Base-by-base conservation (phyloP, 2,329 filamentous ascomycete genomes). In the Phyllachora maydis region DNA sequence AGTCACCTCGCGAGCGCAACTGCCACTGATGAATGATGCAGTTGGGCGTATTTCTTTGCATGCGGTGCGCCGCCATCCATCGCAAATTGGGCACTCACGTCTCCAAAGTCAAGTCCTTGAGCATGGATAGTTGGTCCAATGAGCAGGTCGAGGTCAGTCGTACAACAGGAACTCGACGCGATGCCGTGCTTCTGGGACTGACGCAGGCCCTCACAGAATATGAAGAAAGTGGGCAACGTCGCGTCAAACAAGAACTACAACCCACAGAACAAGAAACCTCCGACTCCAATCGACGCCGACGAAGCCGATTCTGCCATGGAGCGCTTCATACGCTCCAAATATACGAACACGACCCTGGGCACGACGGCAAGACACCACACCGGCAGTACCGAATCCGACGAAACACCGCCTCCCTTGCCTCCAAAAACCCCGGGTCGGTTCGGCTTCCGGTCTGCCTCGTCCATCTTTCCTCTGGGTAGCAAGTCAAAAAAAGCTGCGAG, bases 61-160 rank as follows among this genome's bases (percentile, higher is more conserved):
- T 98, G 77, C 79, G 88, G 45, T 98, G 88, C 58, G 88, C 83
- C 25, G 67, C 82, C 26, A 65, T 95, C 41, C 88, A 98, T 55
- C 78, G 88, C 42, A 95, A 95, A 52, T 59, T 98, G 40, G 88
- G 88, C 30, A 95, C 88, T 19, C 88, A 98, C 49, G 81, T 98
- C 32, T 93, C 83, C 35, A 98, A 98, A 49, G 82, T 98, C 56
- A 98, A 98, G 51, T 95, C 83, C 18, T 51, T 98, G 52, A 95
- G 77, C 47, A 95, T 98, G 83, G 88, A 98, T 50, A 88, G 75
- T 35, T 98, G 88, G 88, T 71, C 77, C 23, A 73, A 74, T 40
- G 88, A 95, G 30, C 88, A 98, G 52, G 83, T 98, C 32, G 88
- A 98, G 52, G 83, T 92, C 56, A 50, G 65, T 17, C 12, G 4